A percentile compares a stretch with the other conserved stretches of the same genome.
phyloP scores from a whole-genome alignment of 31 red algal genomes.

The Porphyra umbilicalis region DNA sequence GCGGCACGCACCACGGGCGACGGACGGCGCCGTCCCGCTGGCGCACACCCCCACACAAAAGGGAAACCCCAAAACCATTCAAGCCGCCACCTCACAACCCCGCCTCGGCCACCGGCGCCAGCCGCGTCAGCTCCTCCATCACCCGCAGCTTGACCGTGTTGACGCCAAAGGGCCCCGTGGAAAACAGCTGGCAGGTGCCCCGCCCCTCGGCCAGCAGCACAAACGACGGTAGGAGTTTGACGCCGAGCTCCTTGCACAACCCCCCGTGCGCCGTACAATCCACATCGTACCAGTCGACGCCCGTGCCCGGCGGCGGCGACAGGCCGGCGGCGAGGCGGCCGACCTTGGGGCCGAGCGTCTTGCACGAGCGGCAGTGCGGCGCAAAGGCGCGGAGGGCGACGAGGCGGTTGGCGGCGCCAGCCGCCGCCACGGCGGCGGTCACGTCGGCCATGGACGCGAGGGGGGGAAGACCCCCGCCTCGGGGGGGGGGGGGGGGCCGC shows the following conservation, averaged over 20 bases:
- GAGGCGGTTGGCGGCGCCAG: background rate
- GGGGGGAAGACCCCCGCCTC: background rate
- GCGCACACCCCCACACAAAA: too few relatives aligned
- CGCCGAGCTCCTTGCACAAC: conserved; percentile 24
- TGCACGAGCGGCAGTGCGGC: background rate
- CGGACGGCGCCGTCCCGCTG: too few relatives aligned
- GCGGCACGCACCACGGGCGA: too few relatives aligned
- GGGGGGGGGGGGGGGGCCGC: background rate
- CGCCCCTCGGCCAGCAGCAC: conserved; percentile 15
- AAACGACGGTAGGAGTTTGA: conserved; percentile 46
- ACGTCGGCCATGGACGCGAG: background rate
- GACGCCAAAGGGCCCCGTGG: conserved; percentile 40
- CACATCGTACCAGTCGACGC: conserved; percentile 24
- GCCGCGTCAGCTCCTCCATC: conserved; percentile 2
- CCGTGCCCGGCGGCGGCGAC: background rate
- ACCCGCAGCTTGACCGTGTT: conserved; percentile 23
- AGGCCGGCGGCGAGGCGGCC: background rate
- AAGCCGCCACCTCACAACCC: background rate
- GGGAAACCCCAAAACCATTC: background rate
- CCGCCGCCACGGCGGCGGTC: background rate
- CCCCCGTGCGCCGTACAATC: conserved; percentile 46
- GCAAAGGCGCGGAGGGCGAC: background rate
- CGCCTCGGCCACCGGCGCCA: background rate
- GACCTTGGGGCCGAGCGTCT: background rate
- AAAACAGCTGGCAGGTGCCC: conserved; percentile 22